phyloP scores from a whole-genome alignment of 31 red algal species.

The Odonthalia washingtoniensis region DNA sequence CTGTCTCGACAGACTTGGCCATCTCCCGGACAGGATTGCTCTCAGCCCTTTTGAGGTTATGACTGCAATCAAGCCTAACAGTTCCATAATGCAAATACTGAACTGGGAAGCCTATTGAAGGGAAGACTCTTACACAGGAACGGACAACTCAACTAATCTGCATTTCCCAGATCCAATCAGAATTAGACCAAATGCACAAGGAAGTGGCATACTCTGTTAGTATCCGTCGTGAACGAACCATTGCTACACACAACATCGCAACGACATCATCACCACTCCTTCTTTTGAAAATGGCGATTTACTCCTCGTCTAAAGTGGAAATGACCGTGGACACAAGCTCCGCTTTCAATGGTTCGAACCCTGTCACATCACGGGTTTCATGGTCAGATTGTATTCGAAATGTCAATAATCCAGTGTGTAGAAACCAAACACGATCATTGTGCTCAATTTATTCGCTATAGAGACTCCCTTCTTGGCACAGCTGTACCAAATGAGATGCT shows the following conservation, averaged over 20 bases:
- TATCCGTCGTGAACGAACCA: neutral
- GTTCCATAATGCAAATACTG: neutral
- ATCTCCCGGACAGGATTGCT: conserved; percentile 5
- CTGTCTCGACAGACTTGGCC: conserved; percentile 35
- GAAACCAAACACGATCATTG: neutral
- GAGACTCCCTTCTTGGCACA: conserved; percentile 10
- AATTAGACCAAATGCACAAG: neutral
- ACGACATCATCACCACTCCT: neutral
- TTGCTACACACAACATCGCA: neutral
- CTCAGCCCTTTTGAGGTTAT: conserved; percentile 1
- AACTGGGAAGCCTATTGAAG: neutral
- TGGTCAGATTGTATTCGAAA: conserved; percentile 9
- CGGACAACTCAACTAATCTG: neutral
- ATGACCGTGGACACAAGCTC: conserved; percentile 46
- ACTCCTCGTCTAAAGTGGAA: conserved; percentile 27
- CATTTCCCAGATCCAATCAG: neutral
- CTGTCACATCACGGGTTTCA: conserved; percentile 15
- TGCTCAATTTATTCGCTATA: conserved; percentile 36
- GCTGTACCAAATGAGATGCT: conserved; percentile 27
- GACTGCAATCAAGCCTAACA: conserved; percentile 3
- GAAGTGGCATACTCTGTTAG: neutral
- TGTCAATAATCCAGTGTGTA: neutral
- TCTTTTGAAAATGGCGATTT: conserved; percentile 27
- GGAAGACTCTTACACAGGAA: neutral
- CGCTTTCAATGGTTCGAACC: conserved; percentile 46